These are phyloP conservation scores for Bolboschoenoplectus hybrid DNA, from an alignment of 202 grass and related monocot genomes.

Conservation along the genomic window DNA sequence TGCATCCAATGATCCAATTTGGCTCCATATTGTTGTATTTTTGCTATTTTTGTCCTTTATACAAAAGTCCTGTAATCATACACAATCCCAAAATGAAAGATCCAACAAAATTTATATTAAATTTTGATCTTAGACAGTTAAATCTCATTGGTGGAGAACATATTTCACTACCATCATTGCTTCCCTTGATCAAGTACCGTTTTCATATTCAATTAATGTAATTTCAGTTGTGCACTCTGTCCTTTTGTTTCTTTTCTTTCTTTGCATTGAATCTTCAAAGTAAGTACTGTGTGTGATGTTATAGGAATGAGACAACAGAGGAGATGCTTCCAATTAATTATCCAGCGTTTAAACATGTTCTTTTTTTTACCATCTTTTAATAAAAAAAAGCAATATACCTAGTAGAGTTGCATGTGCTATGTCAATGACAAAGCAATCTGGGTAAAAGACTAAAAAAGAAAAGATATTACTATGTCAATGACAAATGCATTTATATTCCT, in stretches of 20 bases:
- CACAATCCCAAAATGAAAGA: background rate
- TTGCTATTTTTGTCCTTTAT: background rate
- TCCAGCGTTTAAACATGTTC: background rate
- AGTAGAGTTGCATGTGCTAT: conserved; percentile 19
- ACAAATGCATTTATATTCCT: conserved; percentile 34
- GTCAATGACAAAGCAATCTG: no score
- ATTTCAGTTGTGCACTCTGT: background rate
- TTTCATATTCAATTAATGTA: conserved; percentile 10
- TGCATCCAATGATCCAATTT: conserved; percentile 15
- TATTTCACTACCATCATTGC: background rate
- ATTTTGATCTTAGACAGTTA: background rate
- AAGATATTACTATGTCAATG: background rate
- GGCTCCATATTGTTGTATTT: background rate
- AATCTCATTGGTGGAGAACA: background rate
- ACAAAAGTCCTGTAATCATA: background rate
- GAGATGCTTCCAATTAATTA: conserved; percentile 1
- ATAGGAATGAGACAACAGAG: background rate
- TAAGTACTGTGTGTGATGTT: background rate
- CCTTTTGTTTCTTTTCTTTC: background rate
- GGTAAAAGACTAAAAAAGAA: conserved; percentile 11
- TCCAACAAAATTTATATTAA: background rate
- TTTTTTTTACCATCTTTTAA: background rate
- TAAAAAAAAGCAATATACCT: background rate
- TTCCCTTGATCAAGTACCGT: background rate
- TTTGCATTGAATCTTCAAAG: background rate